Evolutionary conservation across 805 yeast genomes (phyloP), one percentile per base, ranked within the genome.

Genomic region (Yarrowia keelungensis): DNA sequence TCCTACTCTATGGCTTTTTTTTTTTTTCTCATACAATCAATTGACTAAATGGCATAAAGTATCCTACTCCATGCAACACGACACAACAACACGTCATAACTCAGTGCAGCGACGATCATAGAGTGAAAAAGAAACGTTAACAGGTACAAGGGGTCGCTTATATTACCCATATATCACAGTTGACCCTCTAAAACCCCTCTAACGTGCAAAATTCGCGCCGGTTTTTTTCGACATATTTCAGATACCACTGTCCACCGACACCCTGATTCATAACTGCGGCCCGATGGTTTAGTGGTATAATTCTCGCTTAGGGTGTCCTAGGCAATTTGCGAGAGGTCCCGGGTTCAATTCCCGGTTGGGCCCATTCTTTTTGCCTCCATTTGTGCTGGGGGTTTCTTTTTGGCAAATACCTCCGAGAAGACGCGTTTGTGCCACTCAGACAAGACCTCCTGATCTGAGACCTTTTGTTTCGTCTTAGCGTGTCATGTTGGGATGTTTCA

Each of bases 291-390:
- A 51, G 42, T 51, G 58, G 42, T 51, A 51, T 51, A 36, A 35
- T 47, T 47, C 51, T 47, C 51, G 51, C 51, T 47, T 47, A 47
- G 51, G 51, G 51, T 47, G 51, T 47, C 51, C 51, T 47, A 26
- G 36, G 51, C 51, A 47, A 47, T 47, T 47, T 47, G 51, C 51
- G 51, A 47, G 51, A 47, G 51, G 51, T 47, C 51, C 51, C 51
- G 51, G 51, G 36, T 26, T 26, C 35, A 47, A 47, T 47, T 47
- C 51, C 51, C 51, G 51, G 51, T 47, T 47, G 51, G 51, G 51
- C 51, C 51, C 51, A 26, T 7, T 14, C 51, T 47, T 47, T 47
- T 47, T 47, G 51, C 36, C 10, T 10, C 26, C 7, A 26, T 10
- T 22, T 10, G 3, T 3, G 11, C 35, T 11, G 16, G 8, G n/a